These are phyloP conservation scores for Nicotiana rustica DNA, from an alignment of 305 asterid genomes.

Conservation along the genomic window DNA sequence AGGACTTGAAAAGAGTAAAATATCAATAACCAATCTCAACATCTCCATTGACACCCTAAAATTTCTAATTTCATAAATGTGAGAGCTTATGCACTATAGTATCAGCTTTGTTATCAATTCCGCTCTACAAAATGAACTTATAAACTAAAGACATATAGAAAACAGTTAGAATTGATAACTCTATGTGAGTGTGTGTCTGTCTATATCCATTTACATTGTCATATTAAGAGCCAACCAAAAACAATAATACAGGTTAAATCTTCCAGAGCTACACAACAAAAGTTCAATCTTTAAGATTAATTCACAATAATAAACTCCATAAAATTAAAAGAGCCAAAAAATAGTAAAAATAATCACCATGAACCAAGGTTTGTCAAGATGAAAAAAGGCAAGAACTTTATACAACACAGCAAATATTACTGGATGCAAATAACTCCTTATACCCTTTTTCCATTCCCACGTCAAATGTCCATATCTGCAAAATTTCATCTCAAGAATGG, in stretches of 20 bases:
- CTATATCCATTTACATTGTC: background rate
- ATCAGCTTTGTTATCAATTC: background rate
- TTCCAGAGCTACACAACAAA: background rate
- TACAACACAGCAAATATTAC: conserved; percentile 78
- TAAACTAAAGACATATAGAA: background rate
- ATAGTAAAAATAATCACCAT: conserved; percentile 61
- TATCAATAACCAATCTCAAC: conserved; percentile 26
- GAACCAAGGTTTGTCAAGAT: conserved; percentile 80
- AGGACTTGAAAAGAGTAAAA: background rate
- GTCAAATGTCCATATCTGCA: conserved; percentile 79
- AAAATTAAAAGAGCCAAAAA: conserved; percentile 11
- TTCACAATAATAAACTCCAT: background rate
- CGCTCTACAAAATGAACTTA: background rate
- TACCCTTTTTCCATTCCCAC: conserved; percentile 94
- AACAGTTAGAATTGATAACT: background rate
- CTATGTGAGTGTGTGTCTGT: too few relatives aligned
- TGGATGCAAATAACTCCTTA: conserved; percentile 94
- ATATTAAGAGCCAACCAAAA: background rate
- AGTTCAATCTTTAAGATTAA: background rate
- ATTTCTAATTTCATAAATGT: background rate
- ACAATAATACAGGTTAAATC: background rate
- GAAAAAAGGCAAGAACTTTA: conserved; percentile 70
- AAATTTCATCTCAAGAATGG: background rate
- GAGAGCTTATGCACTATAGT: background rate
- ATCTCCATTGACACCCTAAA: conserved; percentile 3